A percentile compares a stretch with the other conserved stretches of the same genome.
Conservation (phyloP, 768 basidiomycete species). For the Naganishia vishniacii region DNA sequence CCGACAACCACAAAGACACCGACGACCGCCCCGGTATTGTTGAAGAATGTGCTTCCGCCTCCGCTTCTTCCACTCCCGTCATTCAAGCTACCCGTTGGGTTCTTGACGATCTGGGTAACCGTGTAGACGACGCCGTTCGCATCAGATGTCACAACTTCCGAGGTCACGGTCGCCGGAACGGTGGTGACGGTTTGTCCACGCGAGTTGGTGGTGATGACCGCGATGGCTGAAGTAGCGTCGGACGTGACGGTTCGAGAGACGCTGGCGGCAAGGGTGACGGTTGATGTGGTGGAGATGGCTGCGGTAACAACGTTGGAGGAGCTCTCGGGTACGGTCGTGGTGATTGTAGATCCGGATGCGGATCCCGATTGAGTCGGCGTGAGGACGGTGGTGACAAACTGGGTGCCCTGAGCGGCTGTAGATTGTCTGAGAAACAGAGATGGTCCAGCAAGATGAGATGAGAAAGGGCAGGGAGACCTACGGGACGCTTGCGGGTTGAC, state of each 20-base stretch:
- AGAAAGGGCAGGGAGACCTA: neutral
- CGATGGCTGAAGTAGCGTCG: conserved; percentile 35
- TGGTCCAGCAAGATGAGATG: neutral
- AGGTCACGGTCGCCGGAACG: conserved; percentile 40
- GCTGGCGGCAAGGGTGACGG: conserved; percentile 16
- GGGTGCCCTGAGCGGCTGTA: neutral
- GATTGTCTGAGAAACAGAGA: neutral
- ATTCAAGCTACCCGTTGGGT: conserved; percentile 42
- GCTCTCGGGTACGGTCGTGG: neutral
- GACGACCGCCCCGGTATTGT: conserved; percentile 64
- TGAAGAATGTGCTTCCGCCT: conserved; percentile 52
- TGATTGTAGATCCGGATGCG: neutral
- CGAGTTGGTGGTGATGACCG: conserved; percentile 42
- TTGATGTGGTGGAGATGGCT: neutral
- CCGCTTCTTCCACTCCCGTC: conserved; percentile 32
- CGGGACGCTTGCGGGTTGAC: neutral
- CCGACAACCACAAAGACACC: conserved; percentile 73
- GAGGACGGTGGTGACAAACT: conserved; percentile 7
- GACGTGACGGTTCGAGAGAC: conserved; percentile 13
- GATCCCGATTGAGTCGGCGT: neutral
- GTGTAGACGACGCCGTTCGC: conserved; percentile 43
- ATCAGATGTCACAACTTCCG: conserved; percentile 36
- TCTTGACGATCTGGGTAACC: conserved; percentile 46
- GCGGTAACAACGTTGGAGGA: neutral
- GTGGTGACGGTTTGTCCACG: conserved; percentile 38